Conservation (phyloP, 257 asterid species). For the Parsonsia alboflavescens region DNA sequence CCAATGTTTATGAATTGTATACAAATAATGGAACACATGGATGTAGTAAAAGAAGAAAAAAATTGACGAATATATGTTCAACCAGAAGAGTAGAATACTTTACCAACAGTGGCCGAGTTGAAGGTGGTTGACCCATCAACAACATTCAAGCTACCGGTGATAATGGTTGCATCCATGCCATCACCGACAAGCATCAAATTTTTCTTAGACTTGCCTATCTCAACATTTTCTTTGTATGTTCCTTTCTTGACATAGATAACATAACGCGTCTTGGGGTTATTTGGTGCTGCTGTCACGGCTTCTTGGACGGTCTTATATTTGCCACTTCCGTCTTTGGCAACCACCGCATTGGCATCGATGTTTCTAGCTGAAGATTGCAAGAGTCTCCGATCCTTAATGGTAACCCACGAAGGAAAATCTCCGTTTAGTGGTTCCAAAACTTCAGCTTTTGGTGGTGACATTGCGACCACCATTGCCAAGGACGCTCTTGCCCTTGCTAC, state of each 20-base stretch:
- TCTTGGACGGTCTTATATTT: constrained; percentile 20
- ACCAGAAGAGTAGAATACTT: not conserved
- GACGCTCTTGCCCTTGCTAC: constrained; percentile 20
- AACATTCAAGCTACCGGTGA: constrained; percentile 31
- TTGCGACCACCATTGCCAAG: constrained; percentile 23
- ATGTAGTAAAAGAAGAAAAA: not conserved
- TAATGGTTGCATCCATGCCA: constrained; percentile 32
- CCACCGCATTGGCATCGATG: constrained; percentile 27
- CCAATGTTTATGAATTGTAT: no score
- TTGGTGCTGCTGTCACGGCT: constrained; percentile 29
- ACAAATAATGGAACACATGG: not conserved
- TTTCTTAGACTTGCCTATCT: constrained; percentile 19
- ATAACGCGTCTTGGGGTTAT: constrained; percentile 18
- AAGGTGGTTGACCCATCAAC: constrained; percentile 32
- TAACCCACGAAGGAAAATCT: constrained; percentile 27
- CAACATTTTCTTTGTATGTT: constrained; percentile 25
- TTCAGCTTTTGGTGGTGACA: not conserved
- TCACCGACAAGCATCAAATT: constrained; percentile 40
- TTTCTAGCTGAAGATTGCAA: constrained; percentile 12
- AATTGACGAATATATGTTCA: not conserved
- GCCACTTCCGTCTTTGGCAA: constrained; percentile 36
- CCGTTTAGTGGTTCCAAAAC: not conserved
- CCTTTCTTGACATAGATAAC: constrained; percentile 32
- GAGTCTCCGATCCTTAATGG: constrained; percentile 17
- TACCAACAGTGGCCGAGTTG: constrained; percentile 36